Evolutionary conservation across 768 basidiomycete species (phyloP).

Genomic region (Dioszegia crocea): DNA sequence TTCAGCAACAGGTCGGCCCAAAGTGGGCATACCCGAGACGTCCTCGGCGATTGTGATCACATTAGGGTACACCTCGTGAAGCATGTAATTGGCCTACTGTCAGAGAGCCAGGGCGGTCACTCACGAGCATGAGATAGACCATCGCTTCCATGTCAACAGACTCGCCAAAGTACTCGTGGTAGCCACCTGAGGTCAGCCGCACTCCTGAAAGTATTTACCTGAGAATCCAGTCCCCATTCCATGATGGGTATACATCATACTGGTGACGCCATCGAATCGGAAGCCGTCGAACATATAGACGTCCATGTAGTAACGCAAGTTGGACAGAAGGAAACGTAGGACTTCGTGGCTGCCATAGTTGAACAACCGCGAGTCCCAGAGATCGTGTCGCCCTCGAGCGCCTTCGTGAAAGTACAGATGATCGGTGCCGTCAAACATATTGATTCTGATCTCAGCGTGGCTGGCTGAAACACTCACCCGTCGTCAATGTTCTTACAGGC

Average conservation of each 20-base stretch:
- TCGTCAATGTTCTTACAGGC: constrained; percentile 97
- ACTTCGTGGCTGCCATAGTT: constrained; percentile 96
- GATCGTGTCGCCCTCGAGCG: constrained; percentile 79
- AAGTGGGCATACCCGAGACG: constrained; percentile 97
- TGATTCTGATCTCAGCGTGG: constrained; percentile 54
- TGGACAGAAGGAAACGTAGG: constrained; percentile 87
- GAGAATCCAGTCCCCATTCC: constrained; percentile 97
- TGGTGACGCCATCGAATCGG: constrained; percentile 97
- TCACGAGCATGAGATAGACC: constrained; percentile 92
- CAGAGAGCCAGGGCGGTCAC: constrained; percentile 44
- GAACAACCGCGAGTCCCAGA: constrained; percentile 95
- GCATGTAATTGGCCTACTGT: constrained; percentile 80
- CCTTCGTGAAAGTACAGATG: constrained; percentile 97
- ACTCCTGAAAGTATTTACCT: constrained; percentile 51
- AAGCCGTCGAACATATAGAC: constrained; percentile 96
- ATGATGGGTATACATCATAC: constrained; percentile 99
- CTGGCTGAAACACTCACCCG: constrained; percentile 54
- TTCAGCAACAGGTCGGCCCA: constrained; percentile 68
- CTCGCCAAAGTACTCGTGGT: constrained; percentile 94
- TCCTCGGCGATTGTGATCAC: constrained; percentile 94
- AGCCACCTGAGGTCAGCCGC: constrained; percentile 55
- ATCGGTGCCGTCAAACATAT: constrained; percentile 94
- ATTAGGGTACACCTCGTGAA: constrained; percentile 74
- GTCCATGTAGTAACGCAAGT: constrained; percentile 91
- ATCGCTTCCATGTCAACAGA: constrained; percentile 81